Conservation (phyloP, 2,329 filamentous ascomycete genomes). For the Colletotrichum destructivum region DNA sequence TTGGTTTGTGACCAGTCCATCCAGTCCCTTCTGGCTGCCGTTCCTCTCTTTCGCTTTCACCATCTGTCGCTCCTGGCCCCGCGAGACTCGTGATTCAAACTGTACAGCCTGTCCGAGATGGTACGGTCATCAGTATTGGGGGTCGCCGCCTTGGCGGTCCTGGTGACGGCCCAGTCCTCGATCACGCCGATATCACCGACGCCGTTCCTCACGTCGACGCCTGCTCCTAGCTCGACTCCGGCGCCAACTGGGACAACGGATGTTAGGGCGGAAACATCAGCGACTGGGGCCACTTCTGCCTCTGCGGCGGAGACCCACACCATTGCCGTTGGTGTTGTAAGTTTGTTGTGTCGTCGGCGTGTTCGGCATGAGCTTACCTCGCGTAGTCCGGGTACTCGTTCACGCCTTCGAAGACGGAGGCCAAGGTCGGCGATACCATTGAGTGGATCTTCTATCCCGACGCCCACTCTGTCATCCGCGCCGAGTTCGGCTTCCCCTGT, state of each 20-base stretch:
- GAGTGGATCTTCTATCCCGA: slow-evolving; percentile 75
- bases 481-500: slow-evolving; percentile 73
- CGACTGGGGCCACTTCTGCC: neutral
- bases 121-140: slow-evolving; percentile 10
- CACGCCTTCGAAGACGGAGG: slow-evolving; percentile 49
- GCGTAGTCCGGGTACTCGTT: slow-evolving; percentile 51
- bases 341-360: neutral
- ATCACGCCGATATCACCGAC: slow-evolving; percentile 18
- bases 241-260: neutral
- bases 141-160: slow-evolving; percentile 11
- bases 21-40: neutral
- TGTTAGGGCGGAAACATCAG: neutral
- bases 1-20: neutral
- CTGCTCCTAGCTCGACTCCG: neutral
- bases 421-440: slow-evolving; percentile 63
- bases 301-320: slow-evolving; percentile 28
- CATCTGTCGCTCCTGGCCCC: neutral
- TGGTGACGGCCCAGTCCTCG: slow-evolving; percentile 26
- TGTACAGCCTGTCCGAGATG: slow-evolving; percentile 13
- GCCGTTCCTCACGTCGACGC: slow-evolving; percentile 11
- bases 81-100: neutral
- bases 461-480: slow-evolving; percentile 75
- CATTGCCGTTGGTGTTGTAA: slow-evolving; percentile 40
- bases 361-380: neutral
- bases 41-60: neutral